Evolutionary conservation across 2,329 filamentous ascomycete genomes (phyloP).

Genomic region (Penicillium sp.): DNA sequence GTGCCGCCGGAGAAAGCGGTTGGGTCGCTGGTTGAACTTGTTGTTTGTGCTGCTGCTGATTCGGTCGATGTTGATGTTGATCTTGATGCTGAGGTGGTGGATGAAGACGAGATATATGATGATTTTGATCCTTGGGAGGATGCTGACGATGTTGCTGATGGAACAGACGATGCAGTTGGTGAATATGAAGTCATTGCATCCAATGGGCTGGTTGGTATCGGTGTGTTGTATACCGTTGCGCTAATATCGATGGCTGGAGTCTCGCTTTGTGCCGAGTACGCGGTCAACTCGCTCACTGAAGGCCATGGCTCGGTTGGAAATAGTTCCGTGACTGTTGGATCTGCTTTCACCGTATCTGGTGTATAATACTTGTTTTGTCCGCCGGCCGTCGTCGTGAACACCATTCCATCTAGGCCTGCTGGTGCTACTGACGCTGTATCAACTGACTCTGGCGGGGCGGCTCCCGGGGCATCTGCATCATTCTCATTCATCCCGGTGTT

Average conservation of each 20-base stretch:
- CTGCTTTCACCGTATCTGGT: neutral
- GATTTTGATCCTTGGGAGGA: neutral
- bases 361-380: neutral
- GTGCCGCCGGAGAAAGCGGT: conserved; percentile 7
- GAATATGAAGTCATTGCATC: neutral
- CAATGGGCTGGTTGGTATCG: neutral
- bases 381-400: neutral
- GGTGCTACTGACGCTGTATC: neutral
- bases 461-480: neutral
- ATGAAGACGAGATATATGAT: neutral
- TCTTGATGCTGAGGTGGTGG: neutral
- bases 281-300: neutral
- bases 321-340: neutral
- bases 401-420: neutral
- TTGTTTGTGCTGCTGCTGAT: neutral
- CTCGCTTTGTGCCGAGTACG: neutral
- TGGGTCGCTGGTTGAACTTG: neutral
- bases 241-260: neutral
- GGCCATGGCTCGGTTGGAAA: neutral
- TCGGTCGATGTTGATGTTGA: neutral
- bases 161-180: neutral
- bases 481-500: neutral
- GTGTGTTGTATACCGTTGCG: neutral
- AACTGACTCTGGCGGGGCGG: neutral
- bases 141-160: neutral